These are phyloP conservation scores for Yamadazyma ubonensis DNA, from an alignment of 805 yeast species.

Conservation along the genomic window DNA sequence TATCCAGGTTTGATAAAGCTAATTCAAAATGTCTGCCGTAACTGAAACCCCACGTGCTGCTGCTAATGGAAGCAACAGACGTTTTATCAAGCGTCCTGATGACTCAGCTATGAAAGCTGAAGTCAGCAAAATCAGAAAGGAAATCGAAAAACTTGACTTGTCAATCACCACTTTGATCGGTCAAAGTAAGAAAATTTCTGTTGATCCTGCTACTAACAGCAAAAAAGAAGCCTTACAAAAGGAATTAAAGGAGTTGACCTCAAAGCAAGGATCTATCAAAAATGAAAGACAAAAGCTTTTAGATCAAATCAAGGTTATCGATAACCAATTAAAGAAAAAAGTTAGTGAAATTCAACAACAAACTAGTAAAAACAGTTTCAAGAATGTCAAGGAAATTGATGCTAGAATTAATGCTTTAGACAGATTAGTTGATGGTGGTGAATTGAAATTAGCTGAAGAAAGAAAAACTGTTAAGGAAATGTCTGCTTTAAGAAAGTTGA, in stretches of 20 bases:
- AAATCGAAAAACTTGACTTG: conserved; percentile 61
- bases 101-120: conserved; percentile 59
- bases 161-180: conserved; percentile 51
- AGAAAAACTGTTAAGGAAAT: conserved; percentile 82
- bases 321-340: conserved; percentile 70
- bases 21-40: conserved; percentile 8
- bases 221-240: conserved; percentile 34
- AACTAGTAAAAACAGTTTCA: conserved; percentile 69
- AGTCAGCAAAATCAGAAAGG: conserved; percentile 53
- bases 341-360: conserved; percentile 69
- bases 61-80: conserved; percentile 34
- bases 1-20: conserved; percentile 1
- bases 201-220: conserved; percentile 30
- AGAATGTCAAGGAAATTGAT: conserved; percentile 67
- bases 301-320: conserved; percentile 71
- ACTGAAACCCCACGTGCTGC: conserved; percentile 10
- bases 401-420: conserved; percentile 66
- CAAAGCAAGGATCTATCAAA: conserved; percentile 50
- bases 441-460: conserved; percentile 86
- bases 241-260: conserved; percentile 41
- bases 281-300: conserved; percentile 50
- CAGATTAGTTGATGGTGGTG: conserved; percentile 71
- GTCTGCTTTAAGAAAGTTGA: conserved; percentile 74
- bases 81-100: conserved; percentile 74
- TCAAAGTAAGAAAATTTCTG: conserved; percentile 47